Evolutionary conservation across 2,329 filamentous ascomycete species (phyloP), one percentile per base, ranked within the genome.

Genomic region (Mollisia scopiformis): DNA sequence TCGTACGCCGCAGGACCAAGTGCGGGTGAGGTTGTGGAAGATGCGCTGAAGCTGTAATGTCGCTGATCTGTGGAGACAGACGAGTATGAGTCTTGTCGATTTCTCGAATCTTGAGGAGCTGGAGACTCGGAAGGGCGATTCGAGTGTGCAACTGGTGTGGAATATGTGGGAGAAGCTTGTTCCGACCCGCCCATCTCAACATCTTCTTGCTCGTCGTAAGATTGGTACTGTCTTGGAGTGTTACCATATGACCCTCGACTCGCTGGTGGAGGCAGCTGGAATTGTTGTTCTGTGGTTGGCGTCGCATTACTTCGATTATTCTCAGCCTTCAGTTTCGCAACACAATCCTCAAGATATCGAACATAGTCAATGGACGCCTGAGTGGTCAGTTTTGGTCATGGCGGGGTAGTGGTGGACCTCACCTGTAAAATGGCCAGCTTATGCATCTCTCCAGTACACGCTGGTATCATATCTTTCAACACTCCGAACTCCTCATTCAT

Each of bases 401-500:
- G 43, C 11, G 23, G 43, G 43, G 16, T 13, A 2, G 14, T 21
- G 7, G 39, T 10, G 55, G 6, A 27, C 75, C 83, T 66, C 75
- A 96, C 93, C 86, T 97, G 93, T 54, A 98, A 78, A 68, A 98
- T 97, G 16, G 93, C 93, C 59, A 98, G 80, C 77, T 99, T 99
- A 76, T 98, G 95, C 95, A 98, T 98, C 72, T 98, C 94, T 6
- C 93, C 93, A n/a, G 85, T 87, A 75, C 95, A 98, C 2, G 95
- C 94, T 0, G 95, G 95, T 59, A 98, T 96, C 91, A 99, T 93
- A 70, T 89, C 86, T 78, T 98, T 98, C 66, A 98, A 79, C 16
- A 96, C 90, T 1, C 88, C 90, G 78, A 98, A 98, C 77, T 98
- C 95, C 75, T 98, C 94, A 69, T 99, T 98, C 94, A 98, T 99